A percentile compares a stretch with the other conserved stretches of the same genome.
phyloP scores from a whole-genome alignment of 2,329 filamentous ascomycete species.

The Thyridium curvatum region DNA sequence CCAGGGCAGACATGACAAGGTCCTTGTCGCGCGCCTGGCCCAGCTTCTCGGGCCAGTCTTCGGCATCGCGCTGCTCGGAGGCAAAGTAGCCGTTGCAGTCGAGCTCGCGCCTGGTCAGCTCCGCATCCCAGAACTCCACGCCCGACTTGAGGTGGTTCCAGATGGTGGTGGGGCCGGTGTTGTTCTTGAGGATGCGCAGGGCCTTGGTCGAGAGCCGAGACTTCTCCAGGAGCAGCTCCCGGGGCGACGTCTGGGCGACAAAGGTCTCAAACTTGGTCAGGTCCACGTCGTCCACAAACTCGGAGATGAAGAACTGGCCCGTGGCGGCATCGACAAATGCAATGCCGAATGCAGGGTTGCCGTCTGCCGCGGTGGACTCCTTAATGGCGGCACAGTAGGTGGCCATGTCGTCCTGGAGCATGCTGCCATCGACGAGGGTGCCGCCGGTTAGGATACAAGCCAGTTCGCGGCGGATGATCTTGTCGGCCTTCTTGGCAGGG shows the following conservation, averaged over 20 bases:
- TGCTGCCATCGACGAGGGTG: slow-evolving; percentile 88
- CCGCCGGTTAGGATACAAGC: slow-evolving; percentile 87
- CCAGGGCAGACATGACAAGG: slow-evolving; percentile 82
- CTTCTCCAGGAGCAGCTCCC: slow-evolving; percentile 86
- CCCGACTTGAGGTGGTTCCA: slow-evolving; percentile 89
- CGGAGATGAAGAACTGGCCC: slow-evolving; percentile 87
- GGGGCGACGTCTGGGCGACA: slow-evolving; percentile 83
- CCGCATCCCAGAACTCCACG: slow-evolving; percentile 86
- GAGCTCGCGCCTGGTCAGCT: slow-evolving; percentile 75
- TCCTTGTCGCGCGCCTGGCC: slow-evolving; percentile 70
- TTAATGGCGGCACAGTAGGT: slow-evolving; percentile 96
- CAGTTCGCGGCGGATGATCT: slow-evolving; percentile 87
- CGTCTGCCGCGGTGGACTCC: slow-evolving; percentile 60
- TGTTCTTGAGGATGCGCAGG: slow-evolving; percentile 90
- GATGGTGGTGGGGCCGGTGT: slow-evolving; percentile 83
- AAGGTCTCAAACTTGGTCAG: slow-evolving; percentile 97
- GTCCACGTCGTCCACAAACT: slow-evolving; percentile 87
- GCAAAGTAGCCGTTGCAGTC: slow-evolving; percentile 75
- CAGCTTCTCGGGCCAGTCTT: slow-evolving; percentile 70
- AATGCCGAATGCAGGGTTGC: slow-evolving; percentile 78
- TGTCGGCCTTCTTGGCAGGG: slow-evolving; percentile 67
- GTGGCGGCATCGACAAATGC: slow-evolving; percentile 94
- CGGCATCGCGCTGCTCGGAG: slow-evolving; percentile 40
- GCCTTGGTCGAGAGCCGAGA: slow-evolving; percentile 81
- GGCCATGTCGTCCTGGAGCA: slow-evolving; percentile 97